phyloP scores from a whole-genome alignment of 1,284 basidiomycete species.

The Rhodotorula mucilaginosa region DNA sequence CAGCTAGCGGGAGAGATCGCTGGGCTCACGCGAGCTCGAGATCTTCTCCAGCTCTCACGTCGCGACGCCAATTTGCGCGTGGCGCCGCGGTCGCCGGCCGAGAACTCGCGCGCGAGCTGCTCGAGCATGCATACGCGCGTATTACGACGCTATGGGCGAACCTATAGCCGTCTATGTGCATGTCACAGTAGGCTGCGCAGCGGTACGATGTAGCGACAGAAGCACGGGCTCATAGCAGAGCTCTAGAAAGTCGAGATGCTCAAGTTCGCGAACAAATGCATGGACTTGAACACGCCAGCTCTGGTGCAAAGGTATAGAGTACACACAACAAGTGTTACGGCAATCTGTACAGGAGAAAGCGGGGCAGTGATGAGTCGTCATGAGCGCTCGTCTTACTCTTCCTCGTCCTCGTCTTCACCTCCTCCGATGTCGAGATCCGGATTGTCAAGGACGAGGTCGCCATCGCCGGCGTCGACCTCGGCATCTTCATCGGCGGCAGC shows the following conservation, averaged over 20 bases:
- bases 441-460: too few species aligned
- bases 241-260: neutral
- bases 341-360: neutral
- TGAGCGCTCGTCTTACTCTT: neutral
- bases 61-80: neutral
- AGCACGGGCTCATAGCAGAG: too few species aligned
- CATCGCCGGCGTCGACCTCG: conserved; percentile 4
- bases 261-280: neutral
- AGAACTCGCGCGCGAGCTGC: too few species aligned
- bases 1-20: too few species aligned
- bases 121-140: too few species aligned
- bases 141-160: too few species aligned
- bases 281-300: too few species aligned
- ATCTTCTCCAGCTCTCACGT: neutral
- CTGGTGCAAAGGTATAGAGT: neutral
- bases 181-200: too few species aligned
- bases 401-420: neutral
- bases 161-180: too few species aligned
- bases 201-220: too few species aligned
- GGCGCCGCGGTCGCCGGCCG: too few species aligned
- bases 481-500: conserved; percentile 14
- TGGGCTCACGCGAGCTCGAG: too few species aligned
- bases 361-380: neutral
- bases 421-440: conserved; percentile 1
- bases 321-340: neutral